A percentile compares a stretch with the other conserved stretches of the same genome.
Conservation (phyloP, 371 early-diverging fungal species). For the Mucor irregularis region DNA sequence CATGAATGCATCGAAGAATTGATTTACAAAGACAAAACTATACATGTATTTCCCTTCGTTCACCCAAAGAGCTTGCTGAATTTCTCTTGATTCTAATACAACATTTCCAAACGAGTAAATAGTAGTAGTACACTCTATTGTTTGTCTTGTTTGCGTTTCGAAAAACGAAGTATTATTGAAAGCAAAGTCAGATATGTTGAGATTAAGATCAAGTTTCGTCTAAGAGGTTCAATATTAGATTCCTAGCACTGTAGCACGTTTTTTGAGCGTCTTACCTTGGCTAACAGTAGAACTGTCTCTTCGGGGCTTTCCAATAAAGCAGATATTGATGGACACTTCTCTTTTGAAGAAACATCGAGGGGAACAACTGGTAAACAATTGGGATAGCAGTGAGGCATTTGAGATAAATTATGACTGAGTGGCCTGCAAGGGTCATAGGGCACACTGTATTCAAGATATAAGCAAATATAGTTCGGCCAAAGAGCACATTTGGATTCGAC, state of each 20-base stretch:
- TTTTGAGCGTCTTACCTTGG: constrained; percentile 21
- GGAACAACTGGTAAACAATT: constrained; percentile 21
- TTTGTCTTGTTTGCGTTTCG: constrained; percentile 49
- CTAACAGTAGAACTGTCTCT: constrained; percentile 8
- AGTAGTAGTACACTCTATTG: constrained; percentile 63
- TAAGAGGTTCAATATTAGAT: constrained; percentile 20
- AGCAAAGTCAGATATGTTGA: constrained; percentile 42
- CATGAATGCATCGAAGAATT: constrained; percentile 64
- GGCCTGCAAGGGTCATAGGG: constrained; percentile 42
- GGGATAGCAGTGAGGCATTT: constrained; percentile 43
- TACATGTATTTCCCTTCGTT: constrained; percentile 49
- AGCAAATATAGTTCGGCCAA: constrained; percentile 53
- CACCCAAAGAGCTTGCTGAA: constrained; percentile 52
- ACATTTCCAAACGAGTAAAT: constrained; percentile 68
- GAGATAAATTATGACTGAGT: constrained; percentile 38
- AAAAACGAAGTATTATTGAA: constrained; percentile 56
- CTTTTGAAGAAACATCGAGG: constrained; percentile 16
- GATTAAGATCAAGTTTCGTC: constrained; percentile 46
- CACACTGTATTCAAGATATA: constrained; percentile 43
- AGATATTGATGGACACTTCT: constrained; percentile 39
- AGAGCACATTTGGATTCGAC: neutral
- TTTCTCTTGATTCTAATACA: constrained; percentile 62
- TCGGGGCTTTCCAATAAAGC: neutral
- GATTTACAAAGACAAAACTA: constrained; percentile 59
- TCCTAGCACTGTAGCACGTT: neutral